These are phyloP conservation scores for Yamadazyma takamatsuzukensis DNA, from an alignment of 805 yeast genomes.

Conservation along the genomic window DNA sequence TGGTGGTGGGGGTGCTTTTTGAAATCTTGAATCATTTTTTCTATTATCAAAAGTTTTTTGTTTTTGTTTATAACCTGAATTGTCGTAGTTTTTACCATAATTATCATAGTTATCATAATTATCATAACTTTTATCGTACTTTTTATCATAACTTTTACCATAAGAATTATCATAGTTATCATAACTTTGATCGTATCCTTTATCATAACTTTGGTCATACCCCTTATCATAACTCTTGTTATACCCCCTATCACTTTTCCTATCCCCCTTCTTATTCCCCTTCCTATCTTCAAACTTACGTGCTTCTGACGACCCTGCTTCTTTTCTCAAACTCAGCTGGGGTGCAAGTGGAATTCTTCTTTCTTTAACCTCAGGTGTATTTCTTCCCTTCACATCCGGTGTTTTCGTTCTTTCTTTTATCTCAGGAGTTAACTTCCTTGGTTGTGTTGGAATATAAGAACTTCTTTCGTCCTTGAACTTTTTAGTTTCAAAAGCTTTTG, in stretches of 20 bases:
- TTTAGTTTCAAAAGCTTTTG: background rate
- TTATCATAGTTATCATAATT: background rate
- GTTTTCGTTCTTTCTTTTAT: too few species aligned
- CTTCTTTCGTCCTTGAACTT: constrained; percentile 2
- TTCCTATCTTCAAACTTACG: background rate
- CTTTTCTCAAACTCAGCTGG: constrained; percentile 6
- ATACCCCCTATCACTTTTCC: background rate
- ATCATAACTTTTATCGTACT: background rate
- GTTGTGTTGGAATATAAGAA: background rate
- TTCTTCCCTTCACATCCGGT: too few species aligned
- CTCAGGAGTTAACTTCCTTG: too few species aligned
- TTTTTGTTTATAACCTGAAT: constrained; percentile 4
- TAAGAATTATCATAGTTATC: background rate
- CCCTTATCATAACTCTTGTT: background rate
- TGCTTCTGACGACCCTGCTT: background rate
- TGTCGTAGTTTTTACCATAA: constrained; percentile 1
- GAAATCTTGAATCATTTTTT: constrained; percentile 1
- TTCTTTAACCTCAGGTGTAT: constrained; percentile 1
- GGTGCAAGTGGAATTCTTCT: constrained; percentile 6
- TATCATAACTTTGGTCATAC: background rate
- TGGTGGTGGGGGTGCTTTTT: constrained; percentile 13
- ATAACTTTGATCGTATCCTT: background rate
- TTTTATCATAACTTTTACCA: background rate
- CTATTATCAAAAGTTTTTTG: constrained; percentile 6
- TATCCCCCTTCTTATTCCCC: background rate